Evolutionary conservation across 1,284 basidiomycete genomes (phyloP).

Genomic region (Athelia sp.): DNA sequence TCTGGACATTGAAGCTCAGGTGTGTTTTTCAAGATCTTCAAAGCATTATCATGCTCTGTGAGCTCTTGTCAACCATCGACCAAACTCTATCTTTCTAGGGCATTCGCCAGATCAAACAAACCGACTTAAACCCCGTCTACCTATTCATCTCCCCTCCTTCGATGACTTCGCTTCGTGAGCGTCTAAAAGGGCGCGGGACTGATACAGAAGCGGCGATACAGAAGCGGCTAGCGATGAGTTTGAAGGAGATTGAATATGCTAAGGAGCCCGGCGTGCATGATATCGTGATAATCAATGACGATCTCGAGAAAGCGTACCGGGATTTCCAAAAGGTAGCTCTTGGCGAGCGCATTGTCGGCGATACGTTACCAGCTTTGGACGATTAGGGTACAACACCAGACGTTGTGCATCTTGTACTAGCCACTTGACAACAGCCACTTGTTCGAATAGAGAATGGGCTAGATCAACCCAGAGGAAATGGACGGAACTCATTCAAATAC

Average conservation of each 20-base stretch:
- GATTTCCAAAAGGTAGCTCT: constrained; percentile 69
- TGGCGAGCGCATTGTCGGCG: constrained; percentile 49
- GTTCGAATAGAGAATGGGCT: no score
- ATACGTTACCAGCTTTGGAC: constrained; percentile 55
- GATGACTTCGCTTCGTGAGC: constrained; percentile 57
- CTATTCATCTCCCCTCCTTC: constrained; percentile 93
- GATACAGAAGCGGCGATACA: constrained; percentile 75
- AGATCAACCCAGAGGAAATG: no score
- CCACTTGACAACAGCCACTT: no score
- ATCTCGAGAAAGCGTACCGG: constrained; percentile 80
- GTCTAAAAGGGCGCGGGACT: constrained; percentile 81
- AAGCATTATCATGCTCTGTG: constrained; percentile 9
- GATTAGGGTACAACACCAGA: no score
- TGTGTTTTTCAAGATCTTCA: constrained; percentile 28
- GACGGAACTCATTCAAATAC: no score
- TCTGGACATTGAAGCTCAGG: constrained; percentile 96
- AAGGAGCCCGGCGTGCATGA: constrained; percentile 73
- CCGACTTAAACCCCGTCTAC: constrained; percentile 80
- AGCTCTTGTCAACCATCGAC: constrained; percentile 1
- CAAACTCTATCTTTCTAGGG: constrained; percentile 49
- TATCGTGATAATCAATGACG: constrained; percentile 88
- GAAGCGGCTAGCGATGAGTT: constrained; percentile 77
- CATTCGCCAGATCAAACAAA: constrained; percentile 82
- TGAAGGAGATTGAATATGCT: constrained; percentile 86
- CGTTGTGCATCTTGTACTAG: neutral